Evolutionary conservation across 148 eudicot genomes (phyloP), one percentile per base, ranked within the genome.

Genomic region (Rhododendron ovatum): DNA sequence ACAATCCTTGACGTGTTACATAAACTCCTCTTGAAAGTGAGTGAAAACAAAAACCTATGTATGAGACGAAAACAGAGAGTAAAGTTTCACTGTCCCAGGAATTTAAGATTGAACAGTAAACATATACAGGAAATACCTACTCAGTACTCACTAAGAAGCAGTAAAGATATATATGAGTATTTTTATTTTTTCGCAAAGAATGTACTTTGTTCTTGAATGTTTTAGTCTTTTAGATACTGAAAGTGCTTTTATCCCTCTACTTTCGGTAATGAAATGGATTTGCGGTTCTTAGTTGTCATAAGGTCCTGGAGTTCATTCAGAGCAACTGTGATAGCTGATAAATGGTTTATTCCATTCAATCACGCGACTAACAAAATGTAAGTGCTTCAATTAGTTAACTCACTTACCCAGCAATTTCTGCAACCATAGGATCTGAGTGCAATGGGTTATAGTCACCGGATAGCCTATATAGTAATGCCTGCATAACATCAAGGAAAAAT

Each of bases 371-470:
- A 78, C 50, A 3, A n/a, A 26, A 41, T 0, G 63, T 6, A 2
- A 69, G 14, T 51, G 45, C 20, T 73, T 24, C 20, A 73, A 67
- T 53, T n/a, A 63, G 81, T 55, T 51, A 61, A 24, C 57, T 57
- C 82, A 89, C 91, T 78, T 59, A 97, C 99, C 99, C 99, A 1
- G 95, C 98, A 81, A 85, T 80, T 89, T 90, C 88, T 43, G 98
- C 99, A 89, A 93, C 59, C 88, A 4, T 84, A 37, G 98, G 98
- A 91, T 97, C 98, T 45, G 98, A 93, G 88, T 97, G 99, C 91
- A 97, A 86, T 12, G 98, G 98, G 83, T 97, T 97, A 88, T 95
- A 95, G 88, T 97, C 99, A 85, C 99, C 99, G 80, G 99, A 95
- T n/a, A 95, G 95, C 91, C 99, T 93, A 89, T 97, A 94, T 47